Evolutionary conservation across 495 filamentous ascomycete genomes (phyloP).

Genomic region (Lichina pygmaea): DNA sequence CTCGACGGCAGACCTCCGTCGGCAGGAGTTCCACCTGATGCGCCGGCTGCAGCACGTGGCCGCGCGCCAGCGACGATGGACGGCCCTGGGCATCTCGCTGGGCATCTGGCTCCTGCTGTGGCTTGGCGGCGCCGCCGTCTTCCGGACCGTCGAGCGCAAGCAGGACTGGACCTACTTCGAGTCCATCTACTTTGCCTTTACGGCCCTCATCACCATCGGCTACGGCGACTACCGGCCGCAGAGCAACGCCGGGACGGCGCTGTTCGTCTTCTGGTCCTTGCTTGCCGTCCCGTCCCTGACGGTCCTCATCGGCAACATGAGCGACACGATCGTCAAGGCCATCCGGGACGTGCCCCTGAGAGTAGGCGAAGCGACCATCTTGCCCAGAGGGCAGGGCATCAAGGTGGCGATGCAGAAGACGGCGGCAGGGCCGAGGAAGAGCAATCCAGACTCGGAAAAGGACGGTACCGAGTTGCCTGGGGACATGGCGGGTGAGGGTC

Average conservation of each 20-base stretch:
- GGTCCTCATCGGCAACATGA: constrained; percentile 61
- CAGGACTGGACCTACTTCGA: constrained; percentile 59
- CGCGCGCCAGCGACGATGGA: constrained; percentile 35
- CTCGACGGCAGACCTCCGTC: constrained; percentile 20
- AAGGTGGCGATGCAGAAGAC: neutral
- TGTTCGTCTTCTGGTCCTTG: constrained; percentile 79
- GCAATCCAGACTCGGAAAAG: neutral
- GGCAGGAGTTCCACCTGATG: constrained; percentile 66
- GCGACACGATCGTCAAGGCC: constrained; percentile 45
- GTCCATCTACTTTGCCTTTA: constrained; percentile 56
- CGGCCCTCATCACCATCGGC: constrained; percentile 56
- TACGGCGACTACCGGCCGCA: constrained; percentile 53
- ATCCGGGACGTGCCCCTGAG: constrained; percentile 42
- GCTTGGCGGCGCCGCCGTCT: constrained; percentile 53
- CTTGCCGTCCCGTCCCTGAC: constrained; percentile 63
- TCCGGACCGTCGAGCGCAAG: constrained; percentile 26
- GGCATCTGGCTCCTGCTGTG: constrained; percentile 44
- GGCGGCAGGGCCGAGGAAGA: neutral
- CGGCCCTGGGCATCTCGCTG: constrained; percentile 33
- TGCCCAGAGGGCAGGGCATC: constrained; percentile 31
- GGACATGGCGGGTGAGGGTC: neutral
- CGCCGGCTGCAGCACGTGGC: constrained; percentile 45
- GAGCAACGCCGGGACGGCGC: constrained; percentile 45
- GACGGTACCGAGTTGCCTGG: neutral
- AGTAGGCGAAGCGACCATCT: constrained; percentile 44